Percentiles rank a stretch among this genome's conserved stretches.
These are phyloP conservation scores for Rubia yunnanensis DNA, from an alignment of 257 asterid species.

Conservation along the genomic window DNA sequence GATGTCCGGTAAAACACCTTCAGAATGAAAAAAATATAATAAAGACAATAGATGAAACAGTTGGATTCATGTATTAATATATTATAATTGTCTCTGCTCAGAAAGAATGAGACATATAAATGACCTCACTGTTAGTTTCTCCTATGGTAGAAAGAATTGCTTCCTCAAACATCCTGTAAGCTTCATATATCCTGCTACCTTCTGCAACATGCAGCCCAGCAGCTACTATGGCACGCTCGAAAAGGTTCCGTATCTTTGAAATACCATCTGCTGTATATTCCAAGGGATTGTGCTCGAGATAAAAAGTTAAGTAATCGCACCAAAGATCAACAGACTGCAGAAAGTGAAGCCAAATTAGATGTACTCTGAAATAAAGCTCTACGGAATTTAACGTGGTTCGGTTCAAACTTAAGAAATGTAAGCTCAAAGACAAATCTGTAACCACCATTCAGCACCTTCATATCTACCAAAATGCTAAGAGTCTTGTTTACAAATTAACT, in stretches of 20 bases:
- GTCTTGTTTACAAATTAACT: not conserved
- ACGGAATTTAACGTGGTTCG: not conserved
- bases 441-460: not conserved
- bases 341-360: slow-evolving; percentile 20
- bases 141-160: slow-evolving; percentile 46
- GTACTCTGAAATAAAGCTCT: not conserved
- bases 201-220: slow-evolving; percentile 79
- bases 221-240: slow-evolving; percentile 88
- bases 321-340: slow-evolving; percentile 83
- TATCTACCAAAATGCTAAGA: not conserved
- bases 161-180: slow-evolving; percentile 77
- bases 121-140: slow-evolving; percentile 56
- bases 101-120: slow-evolving; percentile 9
- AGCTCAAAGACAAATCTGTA: not conserved
- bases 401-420: too few relatives aligned
- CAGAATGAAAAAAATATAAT: not conserved
- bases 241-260: slow-evolving; percentile 66
- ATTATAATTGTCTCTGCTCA: not conserved
- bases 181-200: slow-evolving; percentile 81
- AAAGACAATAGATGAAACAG: not conserved
- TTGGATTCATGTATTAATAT: not conserved
- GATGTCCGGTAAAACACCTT: not conserved
- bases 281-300: slow-evolving; percentile 62
- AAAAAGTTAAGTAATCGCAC: slow-evolving; percentile 81
- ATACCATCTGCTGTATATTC: slow-evolving; percentile 54